These are phyloP conservation scores for Cenococcum geophilum DNA, from an alignment of 495 filamentous ascomycete genomes.

Conservation along the genomic window DNA sequence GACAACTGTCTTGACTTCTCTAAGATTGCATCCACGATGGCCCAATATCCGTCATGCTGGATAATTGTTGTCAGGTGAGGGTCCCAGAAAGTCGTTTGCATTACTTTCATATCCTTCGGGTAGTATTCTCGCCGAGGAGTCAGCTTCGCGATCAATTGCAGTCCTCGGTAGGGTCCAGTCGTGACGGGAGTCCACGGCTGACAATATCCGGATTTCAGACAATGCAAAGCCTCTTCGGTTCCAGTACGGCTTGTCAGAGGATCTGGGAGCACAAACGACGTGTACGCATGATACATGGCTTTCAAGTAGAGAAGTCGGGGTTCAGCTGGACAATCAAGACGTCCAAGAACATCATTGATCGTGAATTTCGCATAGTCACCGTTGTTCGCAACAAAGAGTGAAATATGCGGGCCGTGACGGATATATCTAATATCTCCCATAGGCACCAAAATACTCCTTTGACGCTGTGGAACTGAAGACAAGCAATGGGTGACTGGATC, in stretches of 20 bases:
- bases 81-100: too few species aligned
- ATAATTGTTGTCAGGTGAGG: too few species aligned
- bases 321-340: slow-evolving; percentile 34
- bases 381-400: too few species aligned
- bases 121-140: slow-evolving; percentile 32
- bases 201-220: slow-evolving; percentile 19
- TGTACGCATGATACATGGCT: slow-evolving; percentile 33
- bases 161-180: background rate
- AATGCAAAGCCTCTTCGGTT: slow-evolving; percentile 32
- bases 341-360: slow-evolving; percentile 26
- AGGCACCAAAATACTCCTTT: too few species aligned
- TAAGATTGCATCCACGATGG: too few species aligned
- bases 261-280: slow-evolving; percentile 33
- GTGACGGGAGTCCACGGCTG: slow-evolving; percentile 30
- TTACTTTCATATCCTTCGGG: slow-evolving; percentile 26
- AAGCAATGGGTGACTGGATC: too few species aligned
- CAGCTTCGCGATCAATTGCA: slow-evolving; percentile 26
- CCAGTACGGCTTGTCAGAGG: slow-evolving; percentile 34
- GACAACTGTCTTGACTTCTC: too few species aligned
- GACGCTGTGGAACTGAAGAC: too few species aligned
- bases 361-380: too few species aligned
- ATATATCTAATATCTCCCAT: too few species aligned
- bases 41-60: too few species aligned
- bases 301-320: slow-evolving; percentile 32
- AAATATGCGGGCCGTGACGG: too few species aligned